Base-by-base conservation (phyloP, 305 asterid species). In the Solanum hybrid region DNA sequence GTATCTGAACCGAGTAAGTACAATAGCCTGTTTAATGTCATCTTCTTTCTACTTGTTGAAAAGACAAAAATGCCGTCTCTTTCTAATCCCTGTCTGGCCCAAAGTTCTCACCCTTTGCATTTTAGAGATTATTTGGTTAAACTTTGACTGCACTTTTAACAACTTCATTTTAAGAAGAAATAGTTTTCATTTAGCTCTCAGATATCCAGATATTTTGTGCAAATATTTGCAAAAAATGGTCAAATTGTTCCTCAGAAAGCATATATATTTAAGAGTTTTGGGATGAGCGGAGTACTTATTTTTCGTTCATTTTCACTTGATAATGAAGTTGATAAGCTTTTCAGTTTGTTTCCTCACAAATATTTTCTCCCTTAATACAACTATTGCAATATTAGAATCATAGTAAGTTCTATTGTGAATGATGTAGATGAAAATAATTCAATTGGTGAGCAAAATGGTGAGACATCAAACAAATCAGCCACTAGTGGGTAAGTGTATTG, bases 361-460 rank as follows among this genome's bases (percentile, higher is more conserved):
- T 82, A 45, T 45, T 10, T 42, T 45, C 27, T 88, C 40, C 78
- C 90, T 35, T 56, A 22, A 56, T 24, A 51, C 42, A 22, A 51
- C 75, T 85, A 29, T 31, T 19, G 40, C 86, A 29, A 34, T 80
- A 76, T 76, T 88, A 90, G 90, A 90, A 69, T 84, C 88, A 91
- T 87, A 84, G 76, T 88, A 66, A 79, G 87, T 88, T 45, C 89
- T 84, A 31, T 90, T 88, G 89, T 91, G 87, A 88, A 84, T 81
- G 71, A 69, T 90, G 90, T 95, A 96, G 99, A 90, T 91, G 89
- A 93, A 73, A 93, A 89, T 91, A 91, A 94, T 90, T 90, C 96
- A 92, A 91, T 80, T 88, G 95, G 91, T 88, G 87, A 91, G 89
- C 93, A 87, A 90, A 91, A 82, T 92, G 93, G 90, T 79, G 89